Evolutionary conservation across 2,329 filamentous ascomycete species (phyloP).

Genomic region (Cordyceps fumosorosea): DNA sequence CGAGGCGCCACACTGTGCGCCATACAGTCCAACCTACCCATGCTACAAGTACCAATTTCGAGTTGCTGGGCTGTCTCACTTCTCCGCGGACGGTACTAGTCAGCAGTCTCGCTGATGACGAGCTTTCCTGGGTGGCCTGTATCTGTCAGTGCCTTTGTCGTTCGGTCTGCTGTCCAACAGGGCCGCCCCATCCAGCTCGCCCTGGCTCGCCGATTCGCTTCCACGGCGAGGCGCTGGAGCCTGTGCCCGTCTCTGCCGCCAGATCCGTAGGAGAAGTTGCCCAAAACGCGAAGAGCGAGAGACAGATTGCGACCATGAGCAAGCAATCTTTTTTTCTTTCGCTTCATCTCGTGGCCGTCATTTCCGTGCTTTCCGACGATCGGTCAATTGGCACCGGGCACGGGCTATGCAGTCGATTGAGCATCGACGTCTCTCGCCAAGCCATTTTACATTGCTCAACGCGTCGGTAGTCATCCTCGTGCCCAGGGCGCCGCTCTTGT

Average conservation of each 20-base stretch:
- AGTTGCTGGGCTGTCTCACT: slow-evolving; percentile 1
- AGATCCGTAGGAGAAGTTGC: slow-evolving; percentile 4
- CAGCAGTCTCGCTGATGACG: neutral
- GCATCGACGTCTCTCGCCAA: neutral
- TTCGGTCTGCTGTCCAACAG: neutral
- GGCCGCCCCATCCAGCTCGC: slow-evolving; percentile 4
- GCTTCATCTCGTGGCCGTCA: neutral
- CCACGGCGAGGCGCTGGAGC: neutral
- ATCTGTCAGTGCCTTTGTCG: neutral
- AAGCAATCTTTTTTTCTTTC: neutral
- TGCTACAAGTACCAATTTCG: slow-evolving; percentile 4
- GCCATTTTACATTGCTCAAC: slow-evolving; percentile 8
- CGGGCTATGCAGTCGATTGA: neutral
- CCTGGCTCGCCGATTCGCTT: slow-evolving; percentile 4
- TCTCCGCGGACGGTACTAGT: slow-evolving; percentile 4
- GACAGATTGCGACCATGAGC: neutral
- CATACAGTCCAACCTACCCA: slow-evolving; percentile 2
- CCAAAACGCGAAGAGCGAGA: slow-evolving; percentile 2
- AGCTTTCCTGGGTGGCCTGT: neutral
- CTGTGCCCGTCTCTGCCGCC: slow-evolving; percentile 6
- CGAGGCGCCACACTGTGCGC: slow-evolving; percentile 12
- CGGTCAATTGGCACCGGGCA: neutral
- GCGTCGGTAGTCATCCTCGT: neutral
- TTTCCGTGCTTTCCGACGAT: neutral
- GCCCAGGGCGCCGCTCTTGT: neutral